These are phyloP conservation scores for Syzygium grande DNA, from an alignment of 345 rosid genomes.

Conservation along the genomic window DNA sequence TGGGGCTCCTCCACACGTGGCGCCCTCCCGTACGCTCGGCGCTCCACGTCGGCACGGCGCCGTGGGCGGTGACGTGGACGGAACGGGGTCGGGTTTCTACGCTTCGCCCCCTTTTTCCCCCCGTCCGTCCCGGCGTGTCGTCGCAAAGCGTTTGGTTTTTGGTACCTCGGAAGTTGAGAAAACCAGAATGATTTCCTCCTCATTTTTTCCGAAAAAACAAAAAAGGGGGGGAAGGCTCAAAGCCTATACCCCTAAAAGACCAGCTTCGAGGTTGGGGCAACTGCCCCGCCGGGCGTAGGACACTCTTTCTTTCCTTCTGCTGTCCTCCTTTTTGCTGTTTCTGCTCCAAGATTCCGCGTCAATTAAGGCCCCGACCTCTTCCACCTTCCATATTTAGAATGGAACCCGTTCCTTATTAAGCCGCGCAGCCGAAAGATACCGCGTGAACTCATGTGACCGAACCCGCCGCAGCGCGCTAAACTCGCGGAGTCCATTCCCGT, in stretches of 20 bases:
- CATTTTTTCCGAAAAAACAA: background rate
- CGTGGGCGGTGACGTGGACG: background rate
- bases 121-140: background rate
- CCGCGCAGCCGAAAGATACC: background rate
- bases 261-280: background rate
- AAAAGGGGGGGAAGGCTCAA: too few species aligned
- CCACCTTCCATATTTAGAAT: background rate
- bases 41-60: constrained; percentile 1
- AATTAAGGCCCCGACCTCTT: background rate
- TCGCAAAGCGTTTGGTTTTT: background rate
- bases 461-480: background rate
- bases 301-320: too few species aligned
- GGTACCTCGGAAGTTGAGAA: constrained; percentile 4
- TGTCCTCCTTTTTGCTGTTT: too few species aligned
- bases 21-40: background rate
- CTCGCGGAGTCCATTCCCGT: background rate
- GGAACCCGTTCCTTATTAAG: background rate
- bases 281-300: background rate
- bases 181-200: background rate
- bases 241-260: background rate
- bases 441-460: accelerated
- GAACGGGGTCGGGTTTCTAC: background rate
- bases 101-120: background rate
- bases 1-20: constrained; percentile 23
- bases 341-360: background rate